Conservation (phyloP, 371 early-diverging fungal genomes). For the Circinella minor region DNA sequence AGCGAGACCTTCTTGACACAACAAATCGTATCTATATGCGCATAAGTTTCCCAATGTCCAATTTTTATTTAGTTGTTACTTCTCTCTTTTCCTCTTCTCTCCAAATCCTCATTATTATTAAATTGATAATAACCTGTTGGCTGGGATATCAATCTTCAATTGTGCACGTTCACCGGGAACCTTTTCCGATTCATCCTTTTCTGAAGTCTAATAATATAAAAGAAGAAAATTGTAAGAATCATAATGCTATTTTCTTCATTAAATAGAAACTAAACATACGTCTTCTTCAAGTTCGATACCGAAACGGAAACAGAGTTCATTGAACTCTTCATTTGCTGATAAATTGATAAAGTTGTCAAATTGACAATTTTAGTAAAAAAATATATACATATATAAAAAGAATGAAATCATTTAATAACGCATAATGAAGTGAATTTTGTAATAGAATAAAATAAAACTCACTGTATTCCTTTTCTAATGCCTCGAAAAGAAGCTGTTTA, state of each 20-base stretch:
- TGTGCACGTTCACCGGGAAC: constrained; percentile 69
- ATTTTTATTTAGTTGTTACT: neutral
- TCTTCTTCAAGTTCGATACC: constrained; percentile 99
- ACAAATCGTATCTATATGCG: constrained; percentile 86
- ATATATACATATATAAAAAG: no score
- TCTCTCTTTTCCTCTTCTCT: neutral
- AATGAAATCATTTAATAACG: no score
- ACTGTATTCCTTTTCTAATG: constrained; percentile 84
- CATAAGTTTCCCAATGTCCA: neutral
- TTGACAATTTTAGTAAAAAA: no score
- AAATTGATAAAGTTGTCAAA: neutral
- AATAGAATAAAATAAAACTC: constrained; percentile 23
- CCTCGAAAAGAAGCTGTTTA: constrained; percentile 84
- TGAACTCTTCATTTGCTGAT: constrained; percentile 85
- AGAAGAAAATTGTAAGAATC: neutral
- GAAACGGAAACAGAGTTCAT: constrained; percentile 99
- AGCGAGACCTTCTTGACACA: constrained; percentile 94
- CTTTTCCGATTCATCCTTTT: constrained; percentile 27
- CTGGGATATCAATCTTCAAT: constrained; percentile 99
- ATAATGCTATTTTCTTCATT: neutral
- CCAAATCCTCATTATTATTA: neutral
- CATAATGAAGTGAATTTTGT: no score
- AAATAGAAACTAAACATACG: constrained; percentile 43
- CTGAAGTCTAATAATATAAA: constrained; percentile 71
- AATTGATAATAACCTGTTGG: constrained; percentile 87